phyloP scores from a whole-genome alignment of 768 basidiomycete genomes.

The Dendrothele bispora region DNA sequence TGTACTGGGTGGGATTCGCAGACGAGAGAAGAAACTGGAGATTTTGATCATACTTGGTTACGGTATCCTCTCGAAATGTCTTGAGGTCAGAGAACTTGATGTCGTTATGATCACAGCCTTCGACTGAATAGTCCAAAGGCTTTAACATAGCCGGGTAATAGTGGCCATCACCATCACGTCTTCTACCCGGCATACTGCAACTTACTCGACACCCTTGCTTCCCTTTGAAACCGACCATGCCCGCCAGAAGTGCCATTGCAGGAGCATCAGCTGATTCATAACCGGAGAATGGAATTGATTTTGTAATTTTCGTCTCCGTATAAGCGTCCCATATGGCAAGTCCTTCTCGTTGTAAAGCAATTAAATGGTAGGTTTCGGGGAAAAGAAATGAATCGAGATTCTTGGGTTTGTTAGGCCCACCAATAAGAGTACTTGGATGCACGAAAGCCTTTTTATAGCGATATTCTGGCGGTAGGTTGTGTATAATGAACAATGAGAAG shows the following conservation, averaged over 20 bases:
- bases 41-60: not conserved
- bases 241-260: constrained; percentile 26
- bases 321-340: constrained; percentile 23
- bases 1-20: constrained; percentile 7
- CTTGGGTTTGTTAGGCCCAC: constrained; percentile 33
- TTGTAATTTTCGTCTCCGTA: not conserved
- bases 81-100: constrained; percentile 13
- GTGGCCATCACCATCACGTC: constrained; percentile 18
- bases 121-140: constrained; percentile 21
- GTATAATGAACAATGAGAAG: constrained; percentile 36
- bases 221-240: constrained; percentile 32
- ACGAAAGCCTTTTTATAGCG: constrained; percentile 29
- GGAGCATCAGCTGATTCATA: constrained; percentile 24
- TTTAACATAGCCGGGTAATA: constrained; percentile 33
- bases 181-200: constrained; percentile 28
- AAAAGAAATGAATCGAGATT: constrained; percentile 26
- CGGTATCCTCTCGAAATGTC: not conserved
- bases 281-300: constrained; percentile 10
- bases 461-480: constrained; percentile 27
- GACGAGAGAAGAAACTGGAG: not conserved
- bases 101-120: constrained; percentile 28
- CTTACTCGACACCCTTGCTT: constrained; percentile 26
- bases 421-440: constrained; percentile 26
- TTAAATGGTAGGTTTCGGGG: constrained; percentile 30
- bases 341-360: constrained; percentile 14